Base-by-base conservation (phyloP, 75 land plant species). In the Pseudotsuga menziesii region DNA sequence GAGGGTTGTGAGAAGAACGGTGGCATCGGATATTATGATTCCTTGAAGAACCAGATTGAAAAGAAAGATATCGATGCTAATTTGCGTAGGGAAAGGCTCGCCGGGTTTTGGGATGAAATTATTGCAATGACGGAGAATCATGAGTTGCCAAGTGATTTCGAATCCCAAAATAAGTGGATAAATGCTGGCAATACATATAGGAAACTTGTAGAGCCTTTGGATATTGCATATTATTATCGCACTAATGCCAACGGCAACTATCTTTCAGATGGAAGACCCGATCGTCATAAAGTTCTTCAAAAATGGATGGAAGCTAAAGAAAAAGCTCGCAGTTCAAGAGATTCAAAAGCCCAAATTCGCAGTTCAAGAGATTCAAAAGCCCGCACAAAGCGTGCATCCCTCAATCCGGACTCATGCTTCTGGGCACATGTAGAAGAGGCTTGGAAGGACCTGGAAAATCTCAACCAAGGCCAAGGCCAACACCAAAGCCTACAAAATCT, bases 151-250 rank as follows among this genome's bases (percentile, higher is more conserved):
- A 29, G n/a, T 22, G 75, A 64, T 36, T 78, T 78, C 52, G 48
- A 73, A 19, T 36, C 41, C 7, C 76, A 73, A 29, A 78, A 71
- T 25, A 78, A 78, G 25, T 78, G 79, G 79, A 54, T 78, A 12
- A 71, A 78, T 72, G 39, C 79, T 26, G 79, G 79, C 22, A 74
- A 23, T 19, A 20, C 76, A 1, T 78, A 69, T 26, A 35, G 79
- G 26, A 36, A 26, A 54, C 72, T 78, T 74, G 76, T 78, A 12
- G 79, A 78, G 55, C 79, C 76, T 5, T 13, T 78, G 54, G 79
- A 78, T 54, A 78, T 67, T 70, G 79, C 79, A 39, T 4, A 39
- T 0, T 20, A 67, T n/a, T 67, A 67, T 39, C 52, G 22, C 17
- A 1, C 1, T 2, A 39, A 67, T 20, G 12, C 8, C 5, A 67